phyloP scores from a whole-genome alignment of 225 moss, liverwort and hornwort species.

The Asterella californica region DNA sequence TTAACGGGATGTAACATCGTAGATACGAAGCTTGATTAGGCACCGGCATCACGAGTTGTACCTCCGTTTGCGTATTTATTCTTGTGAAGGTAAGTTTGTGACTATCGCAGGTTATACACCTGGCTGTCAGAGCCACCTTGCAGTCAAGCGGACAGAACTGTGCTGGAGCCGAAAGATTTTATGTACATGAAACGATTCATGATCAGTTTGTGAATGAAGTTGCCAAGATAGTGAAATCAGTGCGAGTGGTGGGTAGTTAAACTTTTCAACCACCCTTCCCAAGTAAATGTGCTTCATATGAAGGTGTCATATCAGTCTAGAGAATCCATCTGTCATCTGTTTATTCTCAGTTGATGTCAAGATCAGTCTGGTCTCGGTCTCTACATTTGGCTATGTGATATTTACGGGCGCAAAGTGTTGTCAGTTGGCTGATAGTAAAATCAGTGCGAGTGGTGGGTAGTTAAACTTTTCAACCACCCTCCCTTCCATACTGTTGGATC shows the following conservation, averaged over 20 bases:
- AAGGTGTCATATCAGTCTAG: neutral
- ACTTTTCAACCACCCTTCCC: neutral
- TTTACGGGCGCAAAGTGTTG: neutral
- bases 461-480: neutral
- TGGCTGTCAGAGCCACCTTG: slow-evolving; percentile 42
- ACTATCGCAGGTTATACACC: slow-evolving; percentile 31
- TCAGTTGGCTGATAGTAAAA: slow-evolving; percentile 23
- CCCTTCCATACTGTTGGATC: neutral
- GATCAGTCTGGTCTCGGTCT: neutral
- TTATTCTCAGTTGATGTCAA: neutral
- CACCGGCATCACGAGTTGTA: neutral
- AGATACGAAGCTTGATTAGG: neutral
- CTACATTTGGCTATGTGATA: neutral
- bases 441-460: slow-evolving; percentile 45
- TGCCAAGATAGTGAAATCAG: slow-evolving; percentile 37
- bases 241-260: slow-evolving; percentile 41
- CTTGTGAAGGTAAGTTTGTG: neutral
- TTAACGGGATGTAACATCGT: neutral
- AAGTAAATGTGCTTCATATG: neutral
- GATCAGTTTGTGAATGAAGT: slow-evolving; percentile 44
- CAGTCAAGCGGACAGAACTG: slow-evolving; percentile 55
- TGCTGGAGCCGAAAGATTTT: slow-evolving; percentile 57
- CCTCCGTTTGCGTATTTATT: neutral
- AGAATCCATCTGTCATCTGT: neutral
- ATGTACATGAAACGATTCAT: slow-evolving; percentile 45